Percentiles rank a stretch among this genome's conserved stretches.
These are phyloP conservation scores for Ganoderma resinaceum DNA, from an alignment of 1,284 basidiomycete genomes.

Conservation along the genomic window DNA sequence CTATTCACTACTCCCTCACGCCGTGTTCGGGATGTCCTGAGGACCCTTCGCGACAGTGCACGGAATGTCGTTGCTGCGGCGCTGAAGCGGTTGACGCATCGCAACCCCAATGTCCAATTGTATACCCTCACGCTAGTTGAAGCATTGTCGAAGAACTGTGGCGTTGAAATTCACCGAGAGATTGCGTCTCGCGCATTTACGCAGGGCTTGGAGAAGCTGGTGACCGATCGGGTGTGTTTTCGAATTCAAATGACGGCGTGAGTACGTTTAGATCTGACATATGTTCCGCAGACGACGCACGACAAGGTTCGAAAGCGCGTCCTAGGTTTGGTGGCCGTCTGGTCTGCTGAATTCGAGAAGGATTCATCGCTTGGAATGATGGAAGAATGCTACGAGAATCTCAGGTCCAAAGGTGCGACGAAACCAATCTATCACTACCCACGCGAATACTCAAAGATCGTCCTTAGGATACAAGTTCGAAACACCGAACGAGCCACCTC, in stretches of 20 bases:
- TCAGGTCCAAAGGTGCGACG: conserved; percentile 82
- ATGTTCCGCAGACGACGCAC: conserved; percentile 74
- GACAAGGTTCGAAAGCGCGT: conserved; percentile 86
- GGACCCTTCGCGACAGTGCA: conserved; percentile 59
- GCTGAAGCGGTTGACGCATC: conserved; percentile 91
- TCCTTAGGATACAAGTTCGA: conserved; percentile 75
- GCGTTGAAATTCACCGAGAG: conserved; percentile 83
- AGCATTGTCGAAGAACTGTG: conserved; percentile 92
- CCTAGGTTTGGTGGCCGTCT: conserved; percentile 79
- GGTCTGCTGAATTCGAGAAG: conserved; percentile 87
- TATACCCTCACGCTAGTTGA: conserved; percentile 91
- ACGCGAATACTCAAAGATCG: neutral
- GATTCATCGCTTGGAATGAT: conserved; percentile 89
- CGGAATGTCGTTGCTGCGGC: conserved; percentile 87
- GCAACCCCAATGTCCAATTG: conserved; percentile 96
- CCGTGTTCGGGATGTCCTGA: neutral
- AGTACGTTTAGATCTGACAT: neutral
- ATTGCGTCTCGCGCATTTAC: conserved; percentile 93
- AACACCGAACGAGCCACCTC: conserved; percentile 66
- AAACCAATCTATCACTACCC: neutral
- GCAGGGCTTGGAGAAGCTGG: conserved; percentile 83
- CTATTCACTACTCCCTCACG: neutral
- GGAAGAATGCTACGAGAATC: conserved; percentile 86
- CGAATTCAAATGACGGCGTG: neutral
- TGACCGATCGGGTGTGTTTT: conserved; percentile 80